Conservation (phyloP, 2,329 filamentous ascomycete species). For the Dactylella cylindrospora region DNA sequence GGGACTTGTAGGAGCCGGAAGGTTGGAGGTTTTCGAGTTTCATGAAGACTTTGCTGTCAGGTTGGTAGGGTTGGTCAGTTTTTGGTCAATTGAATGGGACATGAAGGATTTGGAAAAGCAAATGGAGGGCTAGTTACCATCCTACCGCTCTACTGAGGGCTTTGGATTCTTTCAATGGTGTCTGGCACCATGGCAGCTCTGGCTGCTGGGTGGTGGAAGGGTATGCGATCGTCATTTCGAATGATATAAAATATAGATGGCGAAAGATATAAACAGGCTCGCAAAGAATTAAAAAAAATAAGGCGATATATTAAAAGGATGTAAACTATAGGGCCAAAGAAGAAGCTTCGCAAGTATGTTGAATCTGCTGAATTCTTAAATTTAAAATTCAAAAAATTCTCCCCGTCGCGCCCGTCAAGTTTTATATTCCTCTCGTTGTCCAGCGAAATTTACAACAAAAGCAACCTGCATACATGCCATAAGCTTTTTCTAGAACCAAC, state of each 20-base stretch:
- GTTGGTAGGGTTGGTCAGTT: slow-evolving; percentile 42
- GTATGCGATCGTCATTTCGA: slow-evolving; percentile 45
- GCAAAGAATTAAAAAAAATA: background rate
- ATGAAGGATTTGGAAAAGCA: slow-evolving; percentile 2
- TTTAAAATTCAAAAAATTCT: too few species aligned
- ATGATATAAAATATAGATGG: too few species aligned
- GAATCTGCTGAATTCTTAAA: too few species aligned
- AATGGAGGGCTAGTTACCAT: slow-evolving; percentile 59
- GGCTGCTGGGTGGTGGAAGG: slow-evolving; percentile 35
- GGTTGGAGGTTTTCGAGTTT: slow-evolving; percentile 85
- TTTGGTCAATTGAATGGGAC: background rate
- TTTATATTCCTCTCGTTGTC: too few species aligned
- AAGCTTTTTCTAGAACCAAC: too few species aligned
- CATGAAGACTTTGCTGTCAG: slow-evolving; percentile 70
- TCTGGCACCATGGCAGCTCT: slow-evolving; percentile 66
- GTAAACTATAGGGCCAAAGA: background rate
- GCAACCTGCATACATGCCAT: too few species aligned
- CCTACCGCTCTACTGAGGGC: slow-evolving; percentile 69
- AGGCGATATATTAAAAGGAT: background rate
- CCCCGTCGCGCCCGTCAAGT: too few species aligned
- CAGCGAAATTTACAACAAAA: too few species aligned
- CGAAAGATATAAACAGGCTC: slow-evolving; percentile 14
- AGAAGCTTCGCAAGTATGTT: too few species aligned
- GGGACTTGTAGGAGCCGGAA: slow-evolving; percentile 82
- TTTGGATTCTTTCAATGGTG: slow-evolving; percentile 68